These are phyloP conservation scores for Anthostomella pinea DNA, from an alignment of 2,329 filamentous ascomycete genomes.

Conservation along the genomic window DNA sequence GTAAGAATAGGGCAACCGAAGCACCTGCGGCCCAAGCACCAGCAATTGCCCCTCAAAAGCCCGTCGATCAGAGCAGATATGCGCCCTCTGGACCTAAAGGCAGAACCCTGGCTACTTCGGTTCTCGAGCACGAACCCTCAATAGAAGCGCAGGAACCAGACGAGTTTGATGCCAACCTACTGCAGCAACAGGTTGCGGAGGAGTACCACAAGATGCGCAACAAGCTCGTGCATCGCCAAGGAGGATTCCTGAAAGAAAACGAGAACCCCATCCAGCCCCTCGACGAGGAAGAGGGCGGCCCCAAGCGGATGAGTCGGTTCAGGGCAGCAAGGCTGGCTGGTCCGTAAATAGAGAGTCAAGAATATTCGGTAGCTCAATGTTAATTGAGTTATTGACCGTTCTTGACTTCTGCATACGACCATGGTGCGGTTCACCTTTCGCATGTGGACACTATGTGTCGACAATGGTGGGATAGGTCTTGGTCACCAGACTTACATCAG, in stretches of 20 bases:
- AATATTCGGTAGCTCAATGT: constrained; percentile 14
- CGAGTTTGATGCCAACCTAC: constrained; percentile 68
- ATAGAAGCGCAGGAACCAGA: constrained; percentile 45
- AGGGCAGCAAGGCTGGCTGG: constrained; percentile 65
- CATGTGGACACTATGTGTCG: too few relatives aligned
- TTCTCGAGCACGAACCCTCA: constrained; percentile 53
- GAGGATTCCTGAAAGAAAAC: constrained; percentile 74
- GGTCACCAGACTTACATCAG: too few relatives aligned
- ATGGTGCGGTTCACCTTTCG: too few relatives aligned
- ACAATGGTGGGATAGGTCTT: too few relatives aligned
- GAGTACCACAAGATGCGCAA: constrained; percentile 84
- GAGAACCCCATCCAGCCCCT: constrained; percentile 65
- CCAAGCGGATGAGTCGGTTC: constrained; percentile 67
- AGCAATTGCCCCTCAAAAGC: constrained; percentile 37
- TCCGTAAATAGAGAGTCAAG: constrained; percentile 40
- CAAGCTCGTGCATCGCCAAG: constrained; percentile 76
- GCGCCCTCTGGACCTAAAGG: constrained; percentile 50
- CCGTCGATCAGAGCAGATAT: constrained; percentile 39
- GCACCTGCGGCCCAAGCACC: constrained; percentile 11
- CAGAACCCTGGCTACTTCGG: constrained; percentile 55
- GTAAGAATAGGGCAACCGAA: constrained; percentile 35
- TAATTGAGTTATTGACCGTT: constrained; percentile 9
- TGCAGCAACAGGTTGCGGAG: constrained; percentile 73
- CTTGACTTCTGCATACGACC: constrained; percentile 4
- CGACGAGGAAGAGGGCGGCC: constrained; percentile 62